A percentile compares a stretch with the other conserved stretches of the same genome.
phyloP scores from a whole-genome alignment of 169 alveolate species.

The Miamiensis avidus region DNA sequence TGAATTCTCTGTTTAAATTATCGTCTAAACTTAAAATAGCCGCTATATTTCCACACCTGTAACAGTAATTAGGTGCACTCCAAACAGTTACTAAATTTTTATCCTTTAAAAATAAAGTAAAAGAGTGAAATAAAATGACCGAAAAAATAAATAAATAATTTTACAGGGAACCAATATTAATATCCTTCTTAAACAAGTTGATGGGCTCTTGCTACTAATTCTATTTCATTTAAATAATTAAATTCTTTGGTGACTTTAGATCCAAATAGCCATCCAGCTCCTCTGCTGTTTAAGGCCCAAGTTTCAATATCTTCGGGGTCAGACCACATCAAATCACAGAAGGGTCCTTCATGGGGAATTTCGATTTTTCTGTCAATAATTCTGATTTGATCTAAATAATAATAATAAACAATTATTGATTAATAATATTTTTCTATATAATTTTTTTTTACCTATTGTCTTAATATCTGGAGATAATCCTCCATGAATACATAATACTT shows the following conservation, averaged over 20 bases:
- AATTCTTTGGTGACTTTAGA: conserved; percentile 76
- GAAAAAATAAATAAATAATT: neutral
- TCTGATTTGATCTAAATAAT: conserved; percentile 64
- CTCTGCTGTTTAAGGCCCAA: conserved; percentile 80
- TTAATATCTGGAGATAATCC: conserved; percentile 85
- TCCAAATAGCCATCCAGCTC: conserved; percentile 89
- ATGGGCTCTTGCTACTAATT: conserved; percentile 82
- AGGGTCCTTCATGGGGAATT: conserved; percentile 86
- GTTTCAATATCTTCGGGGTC: conserved; percentile 87
- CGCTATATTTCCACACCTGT: conserved; percentile 83
- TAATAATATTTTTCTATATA: no score
- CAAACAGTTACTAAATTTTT: conserved; percentile 80
- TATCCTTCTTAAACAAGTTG: conserved; percentile 79
- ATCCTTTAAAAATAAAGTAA: conserved; percentile 48
- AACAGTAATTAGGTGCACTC: conserved; percentile 86
- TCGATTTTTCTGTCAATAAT: conserved; percentile 79
- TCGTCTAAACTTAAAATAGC: conserved; percentile 71
- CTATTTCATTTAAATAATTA: conserved; percentile 73
- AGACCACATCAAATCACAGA: conserved; percentile 87
- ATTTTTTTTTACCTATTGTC: conserved; percentile 54
- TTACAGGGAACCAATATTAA: conserved; percentile 77
- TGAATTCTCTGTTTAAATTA: conserved; percentile 55
- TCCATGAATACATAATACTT: conserved; percentile 83
- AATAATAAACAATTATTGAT: no score
- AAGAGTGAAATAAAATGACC: neutral